These are phyloP conservation scores for Chenopodium berlandieri DNA, from an alignment of 148 eudicot species.

Conservation along the genomic window DNA sequence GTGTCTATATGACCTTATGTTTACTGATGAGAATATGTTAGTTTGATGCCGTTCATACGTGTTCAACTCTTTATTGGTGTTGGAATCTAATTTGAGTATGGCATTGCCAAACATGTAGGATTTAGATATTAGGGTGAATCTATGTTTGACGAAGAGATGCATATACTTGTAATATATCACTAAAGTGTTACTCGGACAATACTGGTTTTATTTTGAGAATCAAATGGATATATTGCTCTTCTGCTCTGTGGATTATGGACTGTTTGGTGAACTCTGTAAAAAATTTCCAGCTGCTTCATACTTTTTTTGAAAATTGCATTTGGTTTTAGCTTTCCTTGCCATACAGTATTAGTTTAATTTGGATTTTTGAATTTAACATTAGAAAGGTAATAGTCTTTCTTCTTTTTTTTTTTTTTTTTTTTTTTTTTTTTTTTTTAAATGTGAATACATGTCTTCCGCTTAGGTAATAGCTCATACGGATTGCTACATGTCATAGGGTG, in stretches of 20 bases:
- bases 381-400: neutral
- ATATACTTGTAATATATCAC: neutral
- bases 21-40: neutral
- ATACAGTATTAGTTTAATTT: neutral
- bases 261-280: neutral
- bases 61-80: neutral
- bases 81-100: neutral
- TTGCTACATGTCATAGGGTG: slow-evolving; percentile 48
- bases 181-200: neutral
- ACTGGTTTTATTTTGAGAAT: neutral
- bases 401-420: no score
- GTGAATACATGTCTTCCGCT: neutral
- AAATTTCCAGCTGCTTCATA: neutral
- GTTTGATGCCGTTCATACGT: neutral
- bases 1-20: no score
- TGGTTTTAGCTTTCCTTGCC: neutral
- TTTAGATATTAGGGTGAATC: neutral
- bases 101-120: neutral
- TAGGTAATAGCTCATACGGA: neutral
- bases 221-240: neutral
- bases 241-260: neutral
- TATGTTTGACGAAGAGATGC: neutral
- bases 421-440: neutral
- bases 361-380: neutral
- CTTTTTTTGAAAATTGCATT: neutral